phyloP scores from a whole-genome alignment of 495 filamentous ascomycete species.

The Paragyromitra xinjiangensis region DNA sequence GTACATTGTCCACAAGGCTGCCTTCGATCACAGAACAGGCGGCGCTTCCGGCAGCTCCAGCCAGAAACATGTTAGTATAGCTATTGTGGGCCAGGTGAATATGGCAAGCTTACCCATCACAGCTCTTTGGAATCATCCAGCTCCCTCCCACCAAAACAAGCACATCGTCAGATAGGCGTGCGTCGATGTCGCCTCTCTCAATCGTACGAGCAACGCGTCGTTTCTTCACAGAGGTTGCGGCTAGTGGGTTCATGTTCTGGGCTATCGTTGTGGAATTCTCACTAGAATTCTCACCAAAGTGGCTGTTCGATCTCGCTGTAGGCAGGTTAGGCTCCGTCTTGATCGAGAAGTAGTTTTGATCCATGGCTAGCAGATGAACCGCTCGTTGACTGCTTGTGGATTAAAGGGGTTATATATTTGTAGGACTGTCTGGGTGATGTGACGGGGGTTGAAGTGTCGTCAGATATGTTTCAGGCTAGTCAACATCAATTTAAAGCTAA shows the following conservation, averaged over 20 bases:
- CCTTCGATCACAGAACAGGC: slow-evolving; percentile 22
- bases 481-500: background rate
- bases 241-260: background rate
- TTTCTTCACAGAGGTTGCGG: slow-evolving; percentile 1
- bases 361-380: background rate
- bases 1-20: slow-evolving; percentile 13
- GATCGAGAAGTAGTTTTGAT: slow-evolving; percentile 1
- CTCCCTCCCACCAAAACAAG: slow-evolving; percentile 1
- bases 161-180: slow-evolving; percentile 12
- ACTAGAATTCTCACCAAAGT: background rate
- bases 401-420: slow-evolving; percentile 1
- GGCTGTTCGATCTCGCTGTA: background rate
- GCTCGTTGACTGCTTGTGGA: background rate
- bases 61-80: background rate
- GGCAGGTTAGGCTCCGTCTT: background rate
- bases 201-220: background rate
- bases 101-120: slow-evolving; percentile 4
- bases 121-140: slow-evolving; percentile 19
- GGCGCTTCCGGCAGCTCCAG: slow-evolving; percentile 23
- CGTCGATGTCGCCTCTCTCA: slow-evolving; percentile 15
- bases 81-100: background rate
- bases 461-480: background rate
- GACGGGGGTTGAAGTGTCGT: background rate
- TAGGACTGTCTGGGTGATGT: background rate
- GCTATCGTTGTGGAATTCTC: slow-evolving; percentile 1